phyloP scores from a whole-genome alignment of 768 basidiomycete species.

The Rickenella mellea region DNA sequence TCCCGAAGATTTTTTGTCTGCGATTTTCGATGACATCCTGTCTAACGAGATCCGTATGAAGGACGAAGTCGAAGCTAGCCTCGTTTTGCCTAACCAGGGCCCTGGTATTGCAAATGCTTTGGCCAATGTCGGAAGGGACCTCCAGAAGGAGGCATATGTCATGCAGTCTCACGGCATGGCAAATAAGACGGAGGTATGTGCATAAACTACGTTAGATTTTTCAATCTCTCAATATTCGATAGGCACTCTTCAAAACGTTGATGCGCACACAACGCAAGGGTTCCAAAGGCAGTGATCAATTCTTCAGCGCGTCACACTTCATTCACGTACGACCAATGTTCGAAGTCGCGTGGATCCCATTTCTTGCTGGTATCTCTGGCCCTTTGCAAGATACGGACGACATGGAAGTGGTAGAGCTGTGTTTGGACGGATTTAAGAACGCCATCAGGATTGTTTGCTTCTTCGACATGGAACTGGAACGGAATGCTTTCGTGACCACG shows the following conservation, averaged over 20 bases:
- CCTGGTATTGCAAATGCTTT: conserved; percentile 77
- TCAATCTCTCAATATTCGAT: not conserved
- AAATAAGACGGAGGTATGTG: conserved; percentile 82
- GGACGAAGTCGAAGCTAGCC: conserved; percentile 75
- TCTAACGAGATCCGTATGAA: conserved; percentile 97
- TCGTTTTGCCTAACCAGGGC: conserved; percentile 32
- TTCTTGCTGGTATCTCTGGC: conserved; percentile 89
- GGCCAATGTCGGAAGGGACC: conserved; percentile 84
- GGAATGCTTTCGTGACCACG: conserved; percentile 98
- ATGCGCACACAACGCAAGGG: conserved; percentile 87
- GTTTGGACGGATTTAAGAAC: conserved; percentile 91
- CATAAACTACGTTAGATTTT: not conserved
- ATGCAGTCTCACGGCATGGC: conserved; percentile 95
- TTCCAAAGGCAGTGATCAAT: conserved; percentile 71
- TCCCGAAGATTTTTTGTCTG: conserved; percentile 71
- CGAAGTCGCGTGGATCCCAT: conserved; percentile 98
- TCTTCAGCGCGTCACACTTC: conserved; percentile 93
- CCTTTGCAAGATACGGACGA: conserved; percentile 95
- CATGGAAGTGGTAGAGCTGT: conserved; percentile 82
- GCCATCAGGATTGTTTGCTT: conserved; percentile 96
- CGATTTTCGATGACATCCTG: conserved; percentile 86
- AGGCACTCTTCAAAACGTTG: conserved; percentile 90
- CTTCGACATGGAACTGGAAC: conserved; percentile 93
- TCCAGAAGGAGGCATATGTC: conserved; percentile 93
- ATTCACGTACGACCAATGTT: conserved; percentile 98